Evolutionary conservation across 768 basidiomycete genomes (phyloP).

Genomic region (Lanmaoa pseudosensibilis): DNA sequence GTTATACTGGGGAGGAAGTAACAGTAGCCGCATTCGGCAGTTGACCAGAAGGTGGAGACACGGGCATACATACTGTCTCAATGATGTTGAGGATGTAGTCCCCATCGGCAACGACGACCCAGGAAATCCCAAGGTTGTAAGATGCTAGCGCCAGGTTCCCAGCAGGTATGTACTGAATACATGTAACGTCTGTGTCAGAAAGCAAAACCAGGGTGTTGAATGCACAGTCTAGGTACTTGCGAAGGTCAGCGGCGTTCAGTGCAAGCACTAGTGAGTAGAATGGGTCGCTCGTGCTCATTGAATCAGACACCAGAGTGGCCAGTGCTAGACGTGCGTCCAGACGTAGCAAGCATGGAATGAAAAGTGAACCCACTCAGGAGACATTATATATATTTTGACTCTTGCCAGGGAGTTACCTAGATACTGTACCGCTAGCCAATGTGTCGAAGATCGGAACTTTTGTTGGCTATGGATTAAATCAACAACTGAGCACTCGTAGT

Average conservation of each 20-base stretch:
- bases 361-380: background rate
- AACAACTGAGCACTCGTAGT: too few relatives aligned
- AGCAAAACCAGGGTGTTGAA: constrained; percentile 10
- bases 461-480: too few relatives aligned
- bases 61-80: constrained; percentile 12
- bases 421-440: too few relatives aligned
- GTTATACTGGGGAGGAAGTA: constrained; percentile 22
- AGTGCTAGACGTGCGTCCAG: constrained; percentile 2
- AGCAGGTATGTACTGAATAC: constrained; percentile 12
- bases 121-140: constrained; percentile 6
- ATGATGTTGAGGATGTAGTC: constrained; percentile 19
- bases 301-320: constrained; percentile 21
- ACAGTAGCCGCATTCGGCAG: constrained; percentile 17
- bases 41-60: constrained; percentile 20
- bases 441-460: too few relatives aligned
- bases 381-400: too few relatives aligned
- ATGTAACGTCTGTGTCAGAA: background rate
- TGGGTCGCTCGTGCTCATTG: constrained; percentile 6
- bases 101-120: constrained; percentile 18
- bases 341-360: background rate
- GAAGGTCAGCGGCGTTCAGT: constrained; percentile 13
- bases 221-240: constrained; percentile 18
- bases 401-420: too few relatives aligned
- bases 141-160: constrained; percentile 3
- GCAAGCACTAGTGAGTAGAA: constrained; percentile 17